Evolutionary conservation across 805 yeast genomes (phyloP), one percentile per base, ranked within the genome.

Genomic region (Scheffersomyces stipitis): DNA sequence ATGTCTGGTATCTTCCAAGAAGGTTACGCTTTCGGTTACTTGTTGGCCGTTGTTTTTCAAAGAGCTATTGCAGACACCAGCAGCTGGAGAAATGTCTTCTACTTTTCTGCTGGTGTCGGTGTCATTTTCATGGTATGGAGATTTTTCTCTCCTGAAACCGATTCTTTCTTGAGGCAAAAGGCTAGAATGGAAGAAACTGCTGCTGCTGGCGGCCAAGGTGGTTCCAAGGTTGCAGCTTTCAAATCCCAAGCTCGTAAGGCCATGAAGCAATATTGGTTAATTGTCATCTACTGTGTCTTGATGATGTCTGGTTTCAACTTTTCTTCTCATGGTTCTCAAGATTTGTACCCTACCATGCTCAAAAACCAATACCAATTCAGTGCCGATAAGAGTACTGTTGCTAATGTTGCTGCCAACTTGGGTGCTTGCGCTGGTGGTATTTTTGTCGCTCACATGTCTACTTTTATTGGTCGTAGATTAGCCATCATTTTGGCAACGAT

Each of bases 1-100:
- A 59, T 81, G 32, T 74, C 81, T 24, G 87, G 86, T 32, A 58
- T 85, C 28, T 76, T 87, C 54, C 95, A 86, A 60, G 84, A 86
- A 56, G 95, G 95, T 42, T 87, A 82, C 48, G 82, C 85, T 1
- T 71, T 82, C 32, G 89, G 89, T 16, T 81, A 80, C 48, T 60
- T 82, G 17, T 53, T 81, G 41, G 86, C 80, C 4, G 85, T 80
- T 33, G 66, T 81, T 16, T 82, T 81, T 63, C 75, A 76, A 42
- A 68, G 87, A 55, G 83, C 83, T 23, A 74, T 82, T 42, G 77
- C 75, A 6, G 76, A 73, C 51, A 56, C 53, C 41, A 64, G 80
- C 3, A 48, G 63, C 1, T 82, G 88, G 88, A 74, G 85, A 60
- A 70, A 83, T 2, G 55, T 82, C 39, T 80, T 79, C 56, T 80